Base-by-base conservation (phyloP, 768 basidiomycete species). In the Tulasnella calospora region DNA sequence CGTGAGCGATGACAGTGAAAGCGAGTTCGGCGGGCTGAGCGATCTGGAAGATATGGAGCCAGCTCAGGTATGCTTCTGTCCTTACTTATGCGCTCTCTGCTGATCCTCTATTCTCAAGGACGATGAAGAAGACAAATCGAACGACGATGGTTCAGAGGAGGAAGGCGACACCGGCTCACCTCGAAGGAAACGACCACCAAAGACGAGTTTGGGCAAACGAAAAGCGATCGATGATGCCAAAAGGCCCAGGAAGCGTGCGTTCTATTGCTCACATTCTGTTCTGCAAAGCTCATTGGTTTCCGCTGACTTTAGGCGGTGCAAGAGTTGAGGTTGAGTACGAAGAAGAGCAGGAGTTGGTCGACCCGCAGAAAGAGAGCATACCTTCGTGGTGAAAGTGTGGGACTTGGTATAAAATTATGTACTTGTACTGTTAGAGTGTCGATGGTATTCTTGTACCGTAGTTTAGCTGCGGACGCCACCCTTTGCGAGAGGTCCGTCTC, bases 261-360 rank as follows among this genome's bases (percentile, higher is more conserved):
- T 89, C 87, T 76, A 70, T 36, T 57, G 69, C 55, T 79, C 13
- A 73, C 36, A 44, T 19, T 19, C 78, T 70, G 12, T n/a, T 44
- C 1, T 6, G 19, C 21, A 8, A 17, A 41, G 44, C 47, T n/a
- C 21, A n/a, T 73, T 27, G 1, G 10, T 47, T 80, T 35, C 3
- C 17, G 38, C 2, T 3, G 17, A 33, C 33, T 46, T 40, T 83
- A 92, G 91, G 88, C 82, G 93, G 91, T 27, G 92, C 95, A 19
- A 88, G 92, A 80, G 92, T 99, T 82, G 94, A 98, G 83, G 92
- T 99, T 82, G 97, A 98, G 85, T 98, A 98, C 90, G 96, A 99
- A 84, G 90, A 94, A 83, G 96, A 98, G 86, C 87, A 92, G 84
- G 94, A 85, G 79, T 85, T 85, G 36, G 81, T 67, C 30, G 12